Evolutionary conservation across 371 early-diverging fungal species (phyloP).

Genomic region (Capniomyces stellatus): DNA sequence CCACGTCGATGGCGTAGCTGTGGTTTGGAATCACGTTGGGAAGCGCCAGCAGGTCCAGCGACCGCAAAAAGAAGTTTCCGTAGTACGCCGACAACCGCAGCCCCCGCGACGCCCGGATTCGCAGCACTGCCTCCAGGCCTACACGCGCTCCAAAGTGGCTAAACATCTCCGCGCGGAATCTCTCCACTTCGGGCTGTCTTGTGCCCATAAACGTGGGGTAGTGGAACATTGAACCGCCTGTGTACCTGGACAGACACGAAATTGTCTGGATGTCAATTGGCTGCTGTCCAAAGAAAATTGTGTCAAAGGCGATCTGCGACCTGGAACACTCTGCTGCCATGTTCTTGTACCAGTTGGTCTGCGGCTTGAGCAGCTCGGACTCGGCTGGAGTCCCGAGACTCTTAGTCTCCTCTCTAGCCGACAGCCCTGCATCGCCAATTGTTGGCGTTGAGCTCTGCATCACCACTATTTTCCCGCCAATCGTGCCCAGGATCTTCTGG

Average conservation of each 20-base stretch:
- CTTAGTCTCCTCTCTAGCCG: constrained; percentile 69
- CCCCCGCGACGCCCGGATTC: constrained; percentile 84
- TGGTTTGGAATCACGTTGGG: constrained; percentile 92
- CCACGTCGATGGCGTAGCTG: constrained; percentile 77
- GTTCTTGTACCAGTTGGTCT: constrained; percentile 77
- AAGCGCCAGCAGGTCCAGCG: constrained; percentile 82
- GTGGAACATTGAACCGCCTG: constrained; percentile 87
- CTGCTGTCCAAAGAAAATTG: constrained; percentile 75
- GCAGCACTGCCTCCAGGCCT: constrained; percentile 91
- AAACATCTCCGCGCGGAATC: constrained; percentile 73
- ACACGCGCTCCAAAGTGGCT: constrained; percentile 65
- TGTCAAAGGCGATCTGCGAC: constrained; percentile 79
- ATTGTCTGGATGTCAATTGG: constrained; percentile 89
- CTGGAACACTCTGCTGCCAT: constrained; percentile 86
- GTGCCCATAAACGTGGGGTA: constrained; percentile 89
- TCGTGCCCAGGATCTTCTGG: constrained; percentile 45
- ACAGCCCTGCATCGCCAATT: constrained; percentile 68
- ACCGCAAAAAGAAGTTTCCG: constrained; percentile 92
- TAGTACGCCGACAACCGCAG: constrained; percentile 76
- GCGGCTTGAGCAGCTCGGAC: constrained; percentile 61
- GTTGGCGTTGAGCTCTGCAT: constrained; percentile 73
- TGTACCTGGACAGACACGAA: constrained; percentile 68
- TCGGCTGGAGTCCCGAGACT: constrained; percentile 83
- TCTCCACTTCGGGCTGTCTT: constrained; percentile 68
- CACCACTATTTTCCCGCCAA: constrained; percentile 70